Base-by-base conservation (phyloP, 495 filamentous ascomycete genomes). In the Neurospora tetraspora region DNA sequence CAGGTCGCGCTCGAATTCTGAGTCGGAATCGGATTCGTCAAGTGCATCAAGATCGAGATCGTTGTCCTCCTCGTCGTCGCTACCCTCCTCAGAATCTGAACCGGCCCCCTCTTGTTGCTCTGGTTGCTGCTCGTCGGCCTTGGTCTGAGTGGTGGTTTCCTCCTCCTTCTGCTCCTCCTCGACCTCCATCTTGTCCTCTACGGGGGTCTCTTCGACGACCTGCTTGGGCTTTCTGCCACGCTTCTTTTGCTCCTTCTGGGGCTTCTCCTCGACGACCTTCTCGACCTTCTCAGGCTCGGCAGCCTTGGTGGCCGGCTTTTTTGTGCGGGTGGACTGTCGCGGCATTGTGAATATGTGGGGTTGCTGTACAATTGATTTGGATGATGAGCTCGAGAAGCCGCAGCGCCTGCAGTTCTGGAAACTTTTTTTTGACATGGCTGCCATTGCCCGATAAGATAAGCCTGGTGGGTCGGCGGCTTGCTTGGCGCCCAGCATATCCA, bases 241-340 rank as follows among this genome's bases (percentile, higher is more conserved):
- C 76, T 86, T 86, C 69, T 89, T 88, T 75, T 91, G 89, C 74
- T 94, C 88, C 18, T 88, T 83, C 65, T 91, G 40, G 10, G 70
- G 89, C 78, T 90, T 87, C 74, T 92, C 88, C 71, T 88, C 86
- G 70, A 37, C n/a, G 71, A 73, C 40, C 73, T 75, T 77, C 18
- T 72, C 68, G 40, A 61, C 59, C 70, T 71, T 72, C 42, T 73
- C 61, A 68, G 59, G 70, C 71, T 72, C 38, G 39, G 27, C 42
- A 23, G 68, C 39, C 73, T 77, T 76, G 72, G 78, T 80, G 45
- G 72, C 78, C 78, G 78, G 78, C 9, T 70, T 77, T 75, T 47
- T 70, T 68, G 71, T 71, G 70, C 47, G 69, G 75, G 73, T 72
- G 72, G 76, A 71, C 53, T 65, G 53, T 65, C 53, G 53, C 14